Percentiles rank a stretch among this genome's conserved stretches.
These are phyloP conservation scores for Naganishia randhawae DNA, from an alignment of 768 basidiomycete genomes.

Conservation along the genomic window DNA sequence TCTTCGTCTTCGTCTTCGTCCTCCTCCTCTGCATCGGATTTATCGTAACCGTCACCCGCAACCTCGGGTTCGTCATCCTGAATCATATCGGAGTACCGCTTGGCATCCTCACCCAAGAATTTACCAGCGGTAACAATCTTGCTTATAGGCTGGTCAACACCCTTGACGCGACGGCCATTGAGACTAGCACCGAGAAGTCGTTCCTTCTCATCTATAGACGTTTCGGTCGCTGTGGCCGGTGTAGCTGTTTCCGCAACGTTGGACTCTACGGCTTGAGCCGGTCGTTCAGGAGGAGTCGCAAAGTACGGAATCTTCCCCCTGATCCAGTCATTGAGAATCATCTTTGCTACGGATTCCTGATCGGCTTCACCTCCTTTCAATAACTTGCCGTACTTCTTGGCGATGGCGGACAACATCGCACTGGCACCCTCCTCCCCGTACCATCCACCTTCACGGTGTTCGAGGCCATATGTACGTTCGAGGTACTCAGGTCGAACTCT, in stretches of 20 bases:
- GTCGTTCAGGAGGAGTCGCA: conserved; percentile 75
- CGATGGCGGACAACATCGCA: conserved; percentile 75
- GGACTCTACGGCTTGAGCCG: conserved; percentile 26
- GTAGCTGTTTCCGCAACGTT: conserved; percentile 18
- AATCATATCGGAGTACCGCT: conserved; percentile 57
- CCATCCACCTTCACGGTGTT: conserved; percentile 50
- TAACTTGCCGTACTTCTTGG: conserved; percentile 83
- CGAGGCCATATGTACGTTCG: conserved; percentile 57
- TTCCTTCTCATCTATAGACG: conserved; percentile 43
- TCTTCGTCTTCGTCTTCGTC: conserved; percentile 51
- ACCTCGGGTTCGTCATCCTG: conserved; percentile 39
- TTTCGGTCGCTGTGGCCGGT: background rate
- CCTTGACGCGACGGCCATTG: conserved; percentile 52
- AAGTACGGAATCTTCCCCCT: conserved; percentile 96
- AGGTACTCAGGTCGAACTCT: conserved; percentile 92
- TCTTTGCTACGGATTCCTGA: conserved; percentile 84
- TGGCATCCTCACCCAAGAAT: conserved; percentile 80
- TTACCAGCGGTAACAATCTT: conserved; percentile 84
- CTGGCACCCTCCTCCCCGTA: conserved; percentile 61
- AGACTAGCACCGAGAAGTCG: conserved; percentile 61
- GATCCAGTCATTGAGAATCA: conserved; percentile 94
- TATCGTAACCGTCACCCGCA: conserved; percentile 41
- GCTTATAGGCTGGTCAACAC: conserved; percentile 80
- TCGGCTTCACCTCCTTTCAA: conserved; percentile 94
- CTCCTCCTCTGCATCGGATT: conserved; percentile 46